Conservation (phyloP, 495 filamentous ascomycete species). For the Astrocystis sublimbata region DNA sequence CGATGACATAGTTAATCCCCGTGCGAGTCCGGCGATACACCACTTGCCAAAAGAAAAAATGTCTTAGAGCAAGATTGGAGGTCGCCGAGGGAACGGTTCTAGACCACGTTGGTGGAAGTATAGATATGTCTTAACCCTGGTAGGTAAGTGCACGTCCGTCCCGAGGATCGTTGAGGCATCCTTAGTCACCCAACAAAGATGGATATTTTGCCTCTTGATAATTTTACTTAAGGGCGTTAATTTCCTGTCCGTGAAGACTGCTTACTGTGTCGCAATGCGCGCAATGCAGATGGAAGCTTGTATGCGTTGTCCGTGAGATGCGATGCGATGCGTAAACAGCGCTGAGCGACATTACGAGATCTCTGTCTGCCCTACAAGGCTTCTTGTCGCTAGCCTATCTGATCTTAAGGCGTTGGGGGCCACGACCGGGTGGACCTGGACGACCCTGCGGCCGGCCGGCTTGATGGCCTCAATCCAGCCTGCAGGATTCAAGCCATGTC, state of each 20-base stretch:
- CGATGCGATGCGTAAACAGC: neutral
- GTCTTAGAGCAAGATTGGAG: neutral
- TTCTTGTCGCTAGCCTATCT: neutral
- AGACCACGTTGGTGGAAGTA: neutral
- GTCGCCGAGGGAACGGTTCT: neutral
- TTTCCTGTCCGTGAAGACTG: neutral
- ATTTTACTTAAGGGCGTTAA: neutral
- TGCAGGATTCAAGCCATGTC: conserved; percentile 6
- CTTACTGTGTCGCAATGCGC: neutral
- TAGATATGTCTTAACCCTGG: neutral
- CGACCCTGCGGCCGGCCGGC: neutral
- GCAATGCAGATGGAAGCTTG: neutral
- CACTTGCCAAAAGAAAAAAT: conserved; percentile 3
- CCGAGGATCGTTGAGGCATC: no score
- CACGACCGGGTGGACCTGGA: no score
- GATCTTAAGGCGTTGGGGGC: no score
- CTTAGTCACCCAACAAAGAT: neutral
- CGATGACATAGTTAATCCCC: neutral
- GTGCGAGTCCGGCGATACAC: conserved; percentile 1
- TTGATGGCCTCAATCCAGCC: neutral
- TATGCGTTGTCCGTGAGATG: neutral
- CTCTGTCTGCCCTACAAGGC: conserved; percentile 14
- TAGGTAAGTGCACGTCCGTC: no score
- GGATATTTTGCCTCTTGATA: neutral
- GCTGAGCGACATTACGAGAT: neutral